A percentile compares a stretch with the other conserved stretches of the same genome.
Evolutionary conservation across 1,284 basidiomycete species (phyloP).

Genomic region (Gymnopus androsaceus): DNA sequence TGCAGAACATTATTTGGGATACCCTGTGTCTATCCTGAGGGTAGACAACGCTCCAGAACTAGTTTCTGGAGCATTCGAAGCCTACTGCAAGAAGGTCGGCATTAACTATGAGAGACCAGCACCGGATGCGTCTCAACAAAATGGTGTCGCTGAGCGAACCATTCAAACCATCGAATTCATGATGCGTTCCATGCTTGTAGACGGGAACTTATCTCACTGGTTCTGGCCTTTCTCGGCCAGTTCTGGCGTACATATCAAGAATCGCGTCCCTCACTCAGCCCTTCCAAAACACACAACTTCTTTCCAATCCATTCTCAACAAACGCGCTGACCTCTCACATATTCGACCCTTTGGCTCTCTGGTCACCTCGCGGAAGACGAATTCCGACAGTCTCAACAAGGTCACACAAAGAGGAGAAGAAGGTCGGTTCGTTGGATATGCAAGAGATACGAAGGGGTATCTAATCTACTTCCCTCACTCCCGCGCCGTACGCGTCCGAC

Average conservation of each 20-base stretch:
- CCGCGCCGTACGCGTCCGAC: background rate
- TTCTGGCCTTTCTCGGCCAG: background rate
- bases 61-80: constrained; percentile 7
- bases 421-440: background rate
- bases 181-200: constrained; percentile 21
- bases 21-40: constrained; percentile 6
- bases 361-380: background rate
- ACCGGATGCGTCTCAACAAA: constrained; percentile 27
- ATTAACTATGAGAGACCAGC: constrained; percentile 17
- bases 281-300: background rate
- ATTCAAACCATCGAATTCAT: constrained; percentile 14
- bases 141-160: constrained; percentile 18
- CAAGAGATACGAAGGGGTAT: background rate
- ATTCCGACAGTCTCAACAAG: background rate
- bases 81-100: constrained; percentile 15
- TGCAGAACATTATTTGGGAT: constrained; percentile 17
- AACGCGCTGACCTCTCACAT: background rate
- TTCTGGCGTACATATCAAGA: background rate
- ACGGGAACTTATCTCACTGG: constrained; percentile 14
- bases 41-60: constrained; percentile 22
- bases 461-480: background rate
- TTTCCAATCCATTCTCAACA: background rate
- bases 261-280: background rate
- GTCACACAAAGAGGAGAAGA: background rate
- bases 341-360: constrained; percentile 12